These are phyloP conservation scores for Aspergillus campestris DNA, from an alignment of 495 filamentous ascomycete genomes.

Conservation along the genomic window DNA sequence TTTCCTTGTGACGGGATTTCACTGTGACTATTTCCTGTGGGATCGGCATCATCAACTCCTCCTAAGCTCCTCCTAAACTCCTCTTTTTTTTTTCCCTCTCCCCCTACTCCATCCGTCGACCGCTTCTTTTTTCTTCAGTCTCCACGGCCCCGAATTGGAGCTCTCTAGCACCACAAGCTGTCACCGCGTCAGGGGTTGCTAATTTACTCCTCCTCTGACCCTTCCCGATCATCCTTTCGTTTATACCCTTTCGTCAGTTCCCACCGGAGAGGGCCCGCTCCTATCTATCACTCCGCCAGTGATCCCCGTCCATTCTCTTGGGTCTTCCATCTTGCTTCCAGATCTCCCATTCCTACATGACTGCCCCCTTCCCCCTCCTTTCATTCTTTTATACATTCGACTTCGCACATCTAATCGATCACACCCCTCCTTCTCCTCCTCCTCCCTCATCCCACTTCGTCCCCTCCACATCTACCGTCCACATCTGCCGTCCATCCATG, in stretches of 20 bases:
- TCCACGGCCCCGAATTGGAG: conserved; percentile 28
- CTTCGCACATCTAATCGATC: conserved; percentile 3
- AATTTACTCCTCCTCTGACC: conserved; percentile 14
- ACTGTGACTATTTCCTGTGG: too few species aligned
- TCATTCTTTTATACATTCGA: conserved; percentile 12
- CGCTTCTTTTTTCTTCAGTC: conserved; percentile 23
- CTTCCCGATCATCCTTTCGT: conserved; percentile 26
- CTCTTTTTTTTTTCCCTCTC: conserved; percentile 1
- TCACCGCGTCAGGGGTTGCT: conserved; percentile 34
- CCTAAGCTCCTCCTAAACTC: background rate
- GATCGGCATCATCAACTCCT: too few species aligned
- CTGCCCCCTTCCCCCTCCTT: conserved; percentile 17
- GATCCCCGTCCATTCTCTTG: conserved; percentile 33
- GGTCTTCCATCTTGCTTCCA: conserved; percentile 30
- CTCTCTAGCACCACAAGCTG: conserved; percentile 22
- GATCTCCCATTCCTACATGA: conserved; percentile 24
- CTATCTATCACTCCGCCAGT: conserved; percentile 21
- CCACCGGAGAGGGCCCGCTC: conserved; percentile 32
- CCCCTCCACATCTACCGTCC: background rate
- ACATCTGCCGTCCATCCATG: conserved; percentile 8
- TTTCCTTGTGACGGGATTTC: too few species aligned
- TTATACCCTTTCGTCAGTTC: conserved; percentile 14
- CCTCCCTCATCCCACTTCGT: conserved; percentile 2
- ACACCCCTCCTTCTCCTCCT: background rate
- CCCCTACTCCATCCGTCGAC: conserved; percentile 8